These are phyloP conservation scores for Mucuna pruriens DNA, from an alignment of 306 rosid species.

Conservation along the genomic window DNA sequence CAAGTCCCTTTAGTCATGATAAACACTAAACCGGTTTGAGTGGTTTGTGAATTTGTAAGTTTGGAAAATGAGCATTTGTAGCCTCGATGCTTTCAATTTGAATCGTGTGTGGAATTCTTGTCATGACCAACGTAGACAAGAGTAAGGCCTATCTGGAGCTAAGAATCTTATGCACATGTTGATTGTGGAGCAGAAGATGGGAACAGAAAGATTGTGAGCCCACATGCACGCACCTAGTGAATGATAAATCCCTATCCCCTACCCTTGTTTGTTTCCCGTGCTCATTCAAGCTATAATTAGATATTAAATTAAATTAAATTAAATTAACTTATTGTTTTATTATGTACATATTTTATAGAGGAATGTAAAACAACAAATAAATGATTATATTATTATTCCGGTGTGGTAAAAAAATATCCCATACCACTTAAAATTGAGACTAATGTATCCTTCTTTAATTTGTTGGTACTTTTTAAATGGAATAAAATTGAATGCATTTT, in stretches of 20 bases:
- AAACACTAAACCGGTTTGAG: background rate
- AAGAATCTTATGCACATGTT: conserved; percentile 45
- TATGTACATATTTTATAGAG: background rate
- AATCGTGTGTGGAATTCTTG: background rate
- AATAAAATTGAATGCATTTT: background rate
- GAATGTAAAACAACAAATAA: background rate
- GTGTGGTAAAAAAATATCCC: no score
- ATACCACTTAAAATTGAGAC: no score
- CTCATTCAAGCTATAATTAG: background rate
- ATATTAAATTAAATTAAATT: background rate
- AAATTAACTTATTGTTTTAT: background rate
- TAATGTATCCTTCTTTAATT: background rate
- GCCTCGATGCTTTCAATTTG: background rate
- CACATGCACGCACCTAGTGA: conserved; percentile 38
- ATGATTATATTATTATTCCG: no score
- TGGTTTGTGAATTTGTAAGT: background rate
- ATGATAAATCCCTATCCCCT: background rate
- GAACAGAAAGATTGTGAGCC: background rate
- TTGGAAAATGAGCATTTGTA: background rate
- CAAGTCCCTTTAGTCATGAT: background rate
- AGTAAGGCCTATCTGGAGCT: conserved; percentile 12
- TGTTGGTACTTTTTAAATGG: background rate
- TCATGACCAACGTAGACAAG: conserved; percentile 30
- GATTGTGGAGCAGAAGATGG: conserved; percentile 7
- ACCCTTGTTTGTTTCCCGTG: background rate